Base-by-base conservation (phyloP, 345 rosid genomes). In the Stellera chamaejasme region DNA sequence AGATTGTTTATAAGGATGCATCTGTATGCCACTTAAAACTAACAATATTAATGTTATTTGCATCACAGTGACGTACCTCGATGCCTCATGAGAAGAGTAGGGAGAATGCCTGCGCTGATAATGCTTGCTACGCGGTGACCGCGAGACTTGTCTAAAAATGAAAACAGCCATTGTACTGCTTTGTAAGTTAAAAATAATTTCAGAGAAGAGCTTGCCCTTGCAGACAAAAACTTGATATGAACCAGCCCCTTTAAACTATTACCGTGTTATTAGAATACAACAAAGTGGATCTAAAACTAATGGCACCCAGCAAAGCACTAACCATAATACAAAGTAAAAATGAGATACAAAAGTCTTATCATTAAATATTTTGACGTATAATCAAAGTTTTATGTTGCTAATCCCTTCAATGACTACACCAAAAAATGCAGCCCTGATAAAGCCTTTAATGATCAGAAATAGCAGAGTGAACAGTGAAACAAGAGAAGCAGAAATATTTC, bases 71-170 rank as follows among this genome's bases (percentile, higher is more conserved):
- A 54, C 73, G 67, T 83, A 90, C 99, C 96, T 90, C 68, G 75
- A 63, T n/a, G 54, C 72, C 70, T 83, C 95, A 83, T 79, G 82
- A 87, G 99, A 87, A 80, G 96, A 80, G 79, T 87, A 82, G 82
- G 87, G 92, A 78, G 84, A 85, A 68, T 87, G 85, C 83, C 93
- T 90, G 93, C 81, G 87, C 79, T 87, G 87, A 83, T 95, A 90
- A 82, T 82, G 88, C 96, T 82, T 93, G 92, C 96, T 87, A 89
- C 83, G 89, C 71, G 97, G 99, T 78, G 99, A 93, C 87, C 92
- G 78, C 81, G 83, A 82, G 78, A 81, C 85, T 74, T 85, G 85
- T 93, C 99, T 93, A 93, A 79, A 93, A 84, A 93, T 71, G 83
- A 85, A 84, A 81, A 86, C 87, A 83, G 76, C 81, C 82, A 90